Percentiles rank a stretch among this genome's conserved stretches.
These are phyloP conservation scores for Myochromella boudieri DNA, from an alignment of 768 basidiomycete genomes.

Conservation along the genomic window DNA sequence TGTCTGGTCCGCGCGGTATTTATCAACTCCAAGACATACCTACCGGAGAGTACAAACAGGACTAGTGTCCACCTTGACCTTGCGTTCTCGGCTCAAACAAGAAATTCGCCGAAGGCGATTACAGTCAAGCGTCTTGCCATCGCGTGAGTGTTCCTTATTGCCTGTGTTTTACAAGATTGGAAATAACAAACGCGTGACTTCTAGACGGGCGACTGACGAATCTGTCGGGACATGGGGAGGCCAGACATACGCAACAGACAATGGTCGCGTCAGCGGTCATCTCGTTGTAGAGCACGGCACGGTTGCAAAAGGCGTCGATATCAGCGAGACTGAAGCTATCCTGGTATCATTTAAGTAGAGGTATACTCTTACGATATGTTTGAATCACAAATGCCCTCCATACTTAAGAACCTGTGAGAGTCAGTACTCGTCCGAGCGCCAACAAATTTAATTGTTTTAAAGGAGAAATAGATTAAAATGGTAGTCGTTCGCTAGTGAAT, in stretches of 20 bases:
- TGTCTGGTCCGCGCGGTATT: conserved; percentile 49
- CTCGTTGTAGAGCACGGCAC: conserved; percentile 25
- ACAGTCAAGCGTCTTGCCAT: conserved; percentile 50
- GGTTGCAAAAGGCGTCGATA: conserved; percentile 40
- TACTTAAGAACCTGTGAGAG: too few relatives aligned
- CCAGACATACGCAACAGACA: conserved; percentile 52
- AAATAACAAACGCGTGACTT: neutral
- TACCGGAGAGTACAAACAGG: conserved; percentile 34
- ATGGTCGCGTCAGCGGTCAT: conserved; percentile 39
- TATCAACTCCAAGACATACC: conserved; percentile 58
- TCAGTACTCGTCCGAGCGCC: too few relatives aligned
- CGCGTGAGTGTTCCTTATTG: conserved; percentile 30
- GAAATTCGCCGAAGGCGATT: conserved; percentile 27
- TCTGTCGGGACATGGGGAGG: conserved; percentile 59
- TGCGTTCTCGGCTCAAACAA: conserved; percentile 28
- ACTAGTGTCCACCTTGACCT: conserved; percentile 42
- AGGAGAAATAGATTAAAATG: too few relatives aligned
- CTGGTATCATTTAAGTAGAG: conserved; percentile 34
- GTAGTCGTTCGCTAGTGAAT: too few relatives aligned
- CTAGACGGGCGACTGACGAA: conserved; percentile 49
- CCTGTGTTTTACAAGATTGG: neutral
- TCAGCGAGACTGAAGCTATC: conserved; percentile 48
- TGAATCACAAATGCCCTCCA: too few relatives aligned
- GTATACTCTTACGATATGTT: too few relatives aligned
- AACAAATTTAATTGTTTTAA: too few relatives aligned